A percentile compares a stretch with the other conserved stretches of the same genome.
Conservation (phyloP, 805 yeast genomes). For the Wickerhamomyces strasburgensis region DNA sequence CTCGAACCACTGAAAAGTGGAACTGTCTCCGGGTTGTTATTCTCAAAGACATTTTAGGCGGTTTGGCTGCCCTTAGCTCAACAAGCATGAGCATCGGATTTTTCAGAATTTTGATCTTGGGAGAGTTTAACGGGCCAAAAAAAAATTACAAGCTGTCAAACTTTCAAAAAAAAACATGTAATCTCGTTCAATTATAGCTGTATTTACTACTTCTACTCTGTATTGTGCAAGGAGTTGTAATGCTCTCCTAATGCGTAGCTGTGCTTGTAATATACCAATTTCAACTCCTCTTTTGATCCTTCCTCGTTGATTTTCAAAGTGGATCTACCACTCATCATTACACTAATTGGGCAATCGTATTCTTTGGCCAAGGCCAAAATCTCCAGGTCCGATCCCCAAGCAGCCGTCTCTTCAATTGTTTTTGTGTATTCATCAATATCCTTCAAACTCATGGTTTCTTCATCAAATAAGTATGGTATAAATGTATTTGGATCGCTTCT, state of each 20-base stretch:
- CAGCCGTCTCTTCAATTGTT: slow-evolving; percentile 68
- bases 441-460: slow-evolving; percentile 55
- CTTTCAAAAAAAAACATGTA: too few species aligned
- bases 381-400: slow-evolving; percentile 98
- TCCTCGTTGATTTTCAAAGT: slow-evolving; percentile 58
- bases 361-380: slow-evolving; percentile 72
- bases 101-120: too few species aligned
- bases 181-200: too few species aligned
- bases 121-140: not conserved
- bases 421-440: slow-evolving; percentile 65
- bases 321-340: slow-evolving; percentile 74
- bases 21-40: slow-evolving; percentile 13
- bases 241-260: slow-evolving; percentile 92
- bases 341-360: slow-evolving; percentile 69
- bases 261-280: slow-evolving; percentile 78
- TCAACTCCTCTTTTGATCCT: slow-evolving; percentile 44
- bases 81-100: too few species aligned
- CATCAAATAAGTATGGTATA: slow-evolving; percentile 80
- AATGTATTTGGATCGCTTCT: slow-evolving; percentile 61
- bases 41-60: not conserved
- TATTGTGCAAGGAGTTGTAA: slow-evolving; percentile 72
- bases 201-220: not conserved
- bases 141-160: not conserved
- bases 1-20: slow-evolving; percentile 1
- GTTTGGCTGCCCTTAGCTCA: too few species aligned